Percentiles rank a stretch among this genome's conserved stretches.
phyloP scores from a whole-genome alignment of 805 yeast genomes.

The Jamesozyma jinghongensis region DNA sequence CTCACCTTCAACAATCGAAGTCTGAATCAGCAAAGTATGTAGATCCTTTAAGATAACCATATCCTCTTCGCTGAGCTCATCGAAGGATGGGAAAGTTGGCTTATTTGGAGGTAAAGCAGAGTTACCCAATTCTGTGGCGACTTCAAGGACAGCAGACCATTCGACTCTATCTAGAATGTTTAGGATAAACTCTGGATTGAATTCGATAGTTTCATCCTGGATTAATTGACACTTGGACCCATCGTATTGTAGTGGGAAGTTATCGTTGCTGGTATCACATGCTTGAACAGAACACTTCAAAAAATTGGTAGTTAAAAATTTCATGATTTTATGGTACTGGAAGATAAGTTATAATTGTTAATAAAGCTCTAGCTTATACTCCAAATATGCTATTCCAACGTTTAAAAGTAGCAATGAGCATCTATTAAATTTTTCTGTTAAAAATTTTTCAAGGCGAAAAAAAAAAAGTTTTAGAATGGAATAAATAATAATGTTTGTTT shows the following conservation, averaged over 20 bases:
- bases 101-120: slow-evolving; percentile 47
- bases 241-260: slow-evolving; percentile 71
- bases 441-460: background rate
- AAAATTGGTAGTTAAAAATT: slow-evolving; percentile 90
- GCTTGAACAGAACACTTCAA: slow-evolving; percentile 84
- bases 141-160: slow-evolving; percentile 76
- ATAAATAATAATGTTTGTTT: background rate
- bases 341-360: background rate
- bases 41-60: slow-evolving; percentile 55
- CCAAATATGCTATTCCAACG: no score
- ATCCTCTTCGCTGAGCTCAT: slow-evolving; percentile 34
- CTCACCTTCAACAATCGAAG: slow-evolving; percentile 78
- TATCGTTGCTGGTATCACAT: slow-evolving; percentile 63
- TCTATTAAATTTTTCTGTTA: no score
- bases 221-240: slow-evolving; percentile 52
- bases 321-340: slow-evolving; percentile 50
- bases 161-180: slow-evolving; percentile 74
- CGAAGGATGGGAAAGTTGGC: slow-evolving; percentile 36
- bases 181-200: slow-evolving; percentile 67
- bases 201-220: slow-evolving; percentile 66
- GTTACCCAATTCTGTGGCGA: slow-evolving; percentile 70
- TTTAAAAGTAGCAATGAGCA: no score
- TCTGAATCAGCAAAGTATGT: slow-evolving; percentile 72
- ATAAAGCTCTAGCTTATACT: background rate
- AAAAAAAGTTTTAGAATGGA: background rate